Percentiles rank a stretch among this genome's conserved stretches.
Conservation (phyloP, 1,139 yeast species). For the Debaryomycetaceae sp. region DNA sequence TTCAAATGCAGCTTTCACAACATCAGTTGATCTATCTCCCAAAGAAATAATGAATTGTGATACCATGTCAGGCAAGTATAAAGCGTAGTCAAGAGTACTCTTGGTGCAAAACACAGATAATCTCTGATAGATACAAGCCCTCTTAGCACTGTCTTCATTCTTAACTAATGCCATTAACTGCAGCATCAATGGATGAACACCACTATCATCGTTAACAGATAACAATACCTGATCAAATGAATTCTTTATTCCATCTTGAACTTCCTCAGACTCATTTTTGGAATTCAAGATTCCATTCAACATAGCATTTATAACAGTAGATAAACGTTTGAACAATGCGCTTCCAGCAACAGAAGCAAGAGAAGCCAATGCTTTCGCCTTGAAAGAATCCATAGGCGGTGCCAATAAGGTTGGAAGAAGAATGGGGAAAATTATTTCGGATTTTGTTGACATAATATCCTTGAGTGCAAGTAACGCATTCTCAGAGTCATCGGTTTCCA, state of each 20-base stretch:
- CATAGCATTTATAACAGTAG: constrained; percentile 68
- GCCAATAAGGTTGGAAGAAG: constrained; percentile 79
- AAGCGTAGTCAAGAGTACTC: constrained; percentile 66
- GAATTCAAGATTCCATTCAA: constrained; percentile 55
- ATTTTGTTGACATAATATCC: constrained; percentile 88
- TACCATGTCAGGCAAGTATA: constrained; percentile 75
- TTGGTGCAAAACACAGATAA: constrained; percentile 68
- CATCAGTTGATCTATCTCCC: constrained; percentile 63
- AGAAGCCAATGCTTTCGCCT: constrained; percentile 84
- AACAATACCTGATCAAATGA: constrained; percentile 68
- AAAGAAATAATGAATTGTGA: constrained; percentile 67
- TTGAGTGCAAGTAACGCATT: constrained; percentile 84
- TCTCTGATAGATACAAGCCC: constrained; percentile 66
- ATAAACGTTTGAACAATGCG: constrained; percentile 70
- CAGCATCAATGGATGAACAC: constrained; percentile 80
- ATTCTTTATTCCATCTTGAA: constrained; percentile 38
- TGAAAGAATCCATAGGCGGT: constrained; percentile 79
- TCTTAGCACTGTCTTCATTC: constrained; percentile 66
- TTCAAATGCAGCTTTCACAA: constrained; percentile 68
- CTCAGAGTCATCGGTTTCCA: constrained; percentile 65
- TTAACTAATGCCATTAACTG: constrained; percentile 74
- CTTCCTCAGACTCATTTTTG: constrained; percentile 31
- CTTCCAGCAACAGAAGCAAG: constrained; percentile 89
- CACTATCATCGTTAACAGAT: constrained; percentile 75
- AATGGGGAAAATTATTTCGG: constrained; percentile 92